Base-by-base conservation (phyloP, 164 flowering plant species). In the Euptelea pleiosperma region DNA sequence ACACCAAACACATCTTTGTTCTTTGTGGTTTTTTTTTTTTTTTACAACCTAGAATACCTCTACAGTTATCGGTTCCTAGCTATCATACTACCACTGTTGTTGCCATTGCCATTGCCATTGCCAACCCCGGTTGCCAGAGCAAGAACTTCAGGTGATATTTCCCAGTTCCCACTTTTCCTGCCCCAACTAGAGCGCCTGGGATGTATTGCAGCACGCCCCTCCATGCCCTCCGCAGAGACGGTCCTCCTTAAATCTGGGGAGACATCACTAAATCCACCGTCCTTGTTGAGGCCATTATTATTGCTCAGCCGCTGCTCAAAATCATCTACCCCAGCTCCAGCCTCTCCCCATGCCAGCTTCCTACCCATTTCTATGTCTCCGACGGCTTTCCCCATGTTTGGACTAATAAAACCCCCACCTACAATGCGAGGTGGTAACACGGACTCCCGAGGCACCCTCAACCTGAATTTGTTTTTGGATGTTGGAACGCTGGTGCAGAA, bases 131-230 rank as follows among this genome's bases (percentile, higher is more conserved):
- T 80, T 0, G 89, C 86, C 75, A 88, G 55, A 48, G 89, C 90
- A 70, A 83, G 79, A 68, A 85, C 89, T 48, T 92, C 96, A 2
- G 97, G 90, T 1, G 94, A 87, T 72, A 84, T 82, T 48, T 92
- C 98, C 98, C 96, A 89, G 78, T 81, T 89, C 51, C 95, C 95
- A 41, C 93, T 89, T 65, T 81, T 84, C 66, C 96, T 75, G 42
- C 95, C 98, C 95, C 96, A 84, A 46, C 97, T 87, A 22, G 96
- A 79, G 2, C 85, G 83, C 67, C 95, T 78, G 0, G 88, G 83
- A 63, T 89, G 91, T 4, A 77, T 43, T 50, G 73, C 85, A 22
- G 75, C 70, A 54, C 69, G 88, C 4, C 75, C 95, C 51, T 75
- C 82, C 19, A 50, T 43, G 15, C 78, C 89, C 52, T 78, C 94